Evolutionary conservation across 768 basidiomycete species (phyloP).

Genomic region (Kwoniella dejecticola): DNA sequence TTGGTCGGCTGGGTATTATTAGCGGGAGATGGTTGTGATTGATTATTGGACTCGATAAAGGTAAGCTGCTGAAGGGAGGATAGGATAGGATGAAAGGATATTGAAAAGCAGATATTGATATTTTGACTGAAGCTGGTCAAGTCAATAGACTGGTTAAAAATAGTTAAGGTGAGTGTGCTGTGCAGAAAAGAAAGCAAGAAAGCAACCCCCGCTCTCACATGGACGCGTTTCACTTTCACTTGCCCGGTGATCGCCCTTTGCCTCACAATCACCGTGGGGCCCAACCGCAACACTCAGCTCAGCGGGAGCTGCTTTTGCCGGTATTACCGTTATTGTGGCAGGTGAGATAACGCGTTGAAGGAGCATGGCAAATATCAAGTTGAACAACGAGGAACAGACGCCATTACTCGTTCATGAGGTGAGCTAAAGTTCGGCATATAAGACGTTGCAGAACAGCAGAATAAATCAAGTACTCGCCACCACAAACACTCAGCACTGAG

Average conservation of each 20-base stretch:
- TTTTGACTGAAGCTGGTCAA: conserved; percentile 2
- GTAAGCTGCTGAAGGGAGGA: neutral
- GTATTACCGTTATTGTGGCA: conserved; percentile 4
- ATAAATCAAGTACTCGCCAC: neutral
- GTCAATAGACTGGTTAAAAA: neutral
- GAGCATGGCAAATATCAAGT: conserved; percentile 1
- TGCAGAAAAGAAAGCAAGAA: conserved; percentile 1
- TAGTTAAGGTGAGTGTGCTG: neutral
- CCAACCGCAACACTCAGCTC: neutral
- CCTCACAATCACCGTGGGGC: neutral
- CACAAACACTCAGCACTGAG: neutral
- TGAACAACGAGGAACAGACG: too few relatives aligned
- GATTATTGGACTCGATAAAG: neutral
- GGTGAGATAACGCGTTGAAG: conserved; percentile 11
- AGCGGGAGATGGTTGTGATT: neutral
- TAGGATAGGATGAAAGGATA: conserved; percentile 9
- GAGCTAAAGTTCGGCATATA: too few relatives aligned
- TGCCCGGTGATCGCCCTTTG: conserved; percentile 2
- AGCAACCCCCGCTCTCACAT: neutral
- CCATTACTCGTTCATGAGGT: too few relatives aligned
- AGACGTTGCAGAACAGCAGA: too few relatives aligned
- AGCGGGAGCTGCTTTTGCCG: too few relatives aligned
- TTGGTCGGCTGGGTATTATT: neutral
- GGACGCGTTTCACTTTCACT: neutral
- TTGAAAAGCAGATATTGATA: neutral